Conservation (phyloP, 495 filamentous ascomycete genomes). For the Melanomma pulvis-pyrius region DNA sequence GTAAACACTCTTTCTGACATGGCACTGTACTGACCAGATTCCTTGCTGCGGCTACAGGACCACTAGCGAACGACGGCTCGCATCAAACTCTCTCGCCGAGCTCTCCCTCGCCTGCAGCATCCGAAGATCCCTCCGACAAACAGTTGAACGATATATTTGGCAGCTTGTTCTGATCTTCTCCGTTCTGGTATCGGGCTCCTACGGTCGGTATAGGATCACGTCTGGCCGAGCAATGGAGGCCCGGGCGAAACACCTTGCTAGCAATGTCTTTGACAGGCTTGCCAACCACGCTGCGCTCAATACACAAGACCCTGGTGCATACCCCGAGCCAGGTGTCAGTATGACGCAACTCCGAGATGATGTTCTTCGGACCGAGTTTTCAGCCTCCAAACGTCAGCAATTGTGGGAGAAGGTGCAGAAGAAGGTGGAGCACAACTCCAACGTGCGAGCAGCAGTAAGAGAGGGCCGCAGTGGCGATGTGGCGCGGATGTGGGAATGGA, state of each 20-base stretch:
- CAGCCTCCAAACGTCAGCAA: conserved; percentile 67
- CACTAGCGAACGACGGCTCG: conserved; percentile 58
- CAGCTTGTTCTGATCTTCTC: conserved; percentile 74
- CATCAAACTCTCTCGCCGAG: conserved; percentile 79
- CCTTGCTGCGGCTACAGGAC: conserved; percentile 66
- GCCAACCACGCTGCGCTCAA: conserved; percentile 78
- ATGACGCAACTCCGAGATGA: conserved; percentile 90
- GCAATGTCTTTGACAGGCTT: conserved; percentile 78
- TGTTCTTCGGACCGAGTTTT: conserved; percentile 80
- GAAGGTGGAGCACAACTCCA: conserved; percentile 90
- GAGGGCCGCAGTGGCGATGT: conserved; percentile 85
- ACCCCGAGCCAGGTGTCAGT: conserved; percentile 74
- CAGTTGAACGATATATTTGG: conserved; percentile 94
- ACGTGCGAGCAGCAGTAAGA: conserved; percentile 81
- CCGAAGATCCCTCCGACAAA: conserved; percentile 85
- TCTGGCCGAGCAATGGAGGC: conserved; percentile 64
- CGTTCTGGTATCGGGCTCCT: conserved; percentile 53
- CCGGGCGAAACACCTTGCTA: conserved; percentile 76
- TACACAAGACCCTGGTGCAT: conserved; percentile 59
- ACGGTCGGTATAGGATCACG: conserved; percentile 59
- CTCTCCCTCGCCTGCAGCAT: conserved; percentile 85
- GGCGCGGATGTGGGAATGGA: conserved; percentile 93
- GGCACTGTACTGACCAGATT: conserved; percentile 41
- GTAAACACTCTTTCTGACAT: conserved; percentile 27
- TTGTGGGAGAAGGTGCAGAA: conserved; percentile 79